phyloP scores from a whole-genome alignment of 495 filamentous ascomycete genomes.

The Letharia lupina region DNA sequence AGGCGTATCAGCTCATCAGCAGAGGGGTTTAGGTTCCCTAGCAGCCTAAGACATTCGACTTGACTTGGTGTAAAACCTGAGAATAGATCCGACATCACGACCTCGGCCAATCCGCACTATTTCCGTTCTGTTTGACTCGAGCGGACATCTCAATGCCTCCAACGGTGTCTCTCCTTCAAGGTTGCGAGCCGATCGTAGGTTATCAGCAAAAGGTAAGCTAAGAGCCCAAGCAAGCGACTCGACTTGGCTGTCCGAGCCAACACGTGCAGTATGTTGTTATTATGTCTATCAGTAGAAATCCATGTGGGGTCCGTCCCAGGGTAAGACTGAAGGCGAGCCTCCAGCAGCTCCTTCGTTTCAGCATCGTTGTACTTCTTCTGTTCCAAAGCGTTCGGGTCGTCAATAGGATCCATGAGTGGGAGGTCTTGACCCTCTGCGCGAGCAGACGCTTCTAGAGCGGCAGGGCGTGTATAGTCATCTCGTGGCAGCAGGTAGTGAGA shows the following conservation, averaged over 20 bases:
- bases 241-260: slow-evolving; percentile 26
- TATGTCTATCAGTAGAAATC: slow-evolving; percentile 8
- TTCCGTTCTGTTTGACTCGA: slow-evolving; percentile 25
- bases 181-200: slow-evolving; percentile 20
- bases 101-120: slow-evolving; percentile 4
- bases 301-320: neutral
- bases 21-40: neutral
- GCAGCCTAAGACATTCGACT: neutral
- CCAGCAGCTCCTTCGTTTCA: too few species aligned
- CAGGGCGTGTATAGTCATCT: too few species aligned
- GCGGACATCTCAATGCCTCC: slow-evolving; percentile 23
- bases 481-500: too few species aligned
- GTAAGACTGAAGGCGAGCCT: too few species aligned
- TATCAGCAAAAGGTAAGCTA: slow-evolving; percentile 8
- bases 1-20: neutral
- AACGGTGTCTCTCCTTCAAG: slow-evolving; percentile 29
- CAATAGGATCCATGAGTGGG: too few species aligned
- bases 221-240: slow-evolving; percentile 27
- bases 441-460: too few species aligned
- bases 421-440: too few species aligned
- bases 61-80: neutral
- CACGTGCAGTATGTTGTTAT: slow-evolving; percentile 26
- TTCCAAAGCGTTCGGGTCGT: too few species aligned
- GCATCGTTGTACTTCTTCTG: too few species aligned
- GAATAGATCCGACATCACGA: slow-evolving; percentile 14